Evolutionary conservation across 2,329 filamentous ascomycete species (phyloP), one percentile per base, ranked within the genome.

Genomic region (Ophiocordyceps australis): DNA sequence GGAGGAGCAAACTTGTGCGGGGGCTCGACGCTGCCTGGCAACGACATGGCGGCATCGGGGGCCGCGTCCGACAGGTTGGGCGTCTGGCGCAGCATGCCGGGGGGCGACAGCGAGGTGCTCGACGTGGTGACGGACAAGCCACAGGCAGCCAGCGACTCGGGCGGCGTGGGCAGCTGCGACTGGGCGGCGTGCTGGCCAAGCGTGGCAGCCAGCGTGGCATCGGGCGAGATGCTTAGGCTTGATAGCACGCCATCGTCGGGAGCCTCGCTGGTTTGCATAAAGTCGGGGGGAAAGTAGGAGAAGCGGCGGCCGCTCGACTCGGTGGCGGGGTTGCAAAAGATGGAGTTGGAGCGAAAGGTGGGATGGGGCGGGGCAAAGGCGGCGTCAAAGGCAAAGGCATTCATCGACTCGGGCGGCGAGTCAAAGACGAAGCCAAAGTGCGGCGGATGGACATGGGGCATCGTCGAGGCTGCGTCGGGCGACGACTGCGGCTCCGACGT

Each of bases 341-440:
- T 75, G 2, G 71, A 74, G 39, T 72, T 72, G 8, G 70, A 74
- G 27, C 71, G 59, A 46, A 75, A 75, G 4, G 57, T 61, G 2
- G 57, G 69, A 23, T 60, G 67, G 21, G 50, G 37, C 32, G 50
- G 37, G 32, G 54, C 37, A 28, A 52, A 53, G 24, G 52, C 51
- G 24, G 48, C 48, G 24, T 59, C 55, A 24, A 58, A 54, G 12
- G 45, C 46, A 32, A 53, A 62, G 5, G 46, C 46, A 30, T 55
- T 55, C 49, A 63, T 57, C n/a, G 59, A 50, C 30, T 71, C 64
- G 2, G 62, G 54, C 5, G 57, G 45, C n/a, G 60, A 55, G 35
- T 68, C 57, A 31, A 73, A 71, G 4, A 67, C 62, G 29, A 65
- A 59, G 10, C 62, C 62, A 37, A 74, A 74, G 26, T 65, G 60